These are phyloP conservation scores for Lactarius tabidus DNA, from an alignment of 768 basidiomycete genomes.

Conservation along the genomic window DNA sequence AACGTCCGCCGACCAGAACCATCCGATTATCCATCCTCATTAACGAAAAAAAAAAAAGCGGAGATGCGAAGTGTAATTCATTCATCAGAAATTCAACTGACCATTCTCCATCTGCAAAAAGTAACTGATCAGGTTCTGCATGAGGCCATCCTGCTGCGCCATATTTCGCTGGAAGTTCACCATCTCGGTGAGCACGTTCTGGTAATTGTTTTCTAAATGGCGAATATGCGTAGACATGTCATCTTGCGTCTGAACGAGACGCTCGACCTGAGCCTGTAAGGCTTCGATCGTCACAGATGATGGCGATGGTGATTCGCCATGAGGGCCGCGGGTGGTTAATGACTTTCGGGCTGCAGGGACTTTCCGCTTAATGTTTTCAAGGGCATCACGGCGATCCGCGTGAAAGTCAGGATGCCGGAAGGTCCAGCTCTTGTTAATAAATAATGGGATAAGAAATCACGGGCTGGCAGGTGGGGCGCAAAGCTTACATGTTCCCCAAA, in stretches of 20 bases:
- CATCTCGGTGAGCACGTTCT: constrained; percentile 66
- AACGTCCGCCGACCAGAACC: constrained; percentile 6
- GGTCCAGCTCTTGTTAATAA: constrained; percentile 47
- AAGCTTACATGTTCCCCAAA: constrained; percentile 54
- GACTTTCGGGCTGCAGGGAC: constrained; percentile 41
- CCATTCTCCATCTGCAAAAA: constrained; percentile 68
- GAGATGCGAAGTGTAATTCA: constrained; percentile 2
- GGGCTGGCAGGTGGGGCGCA: constrained; percentile 31
- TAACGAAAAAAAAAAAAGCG: neutral
- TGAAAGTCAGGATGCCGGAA: constrained; percentile 53
- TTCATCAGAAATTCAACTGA: constrained; percentile 35
- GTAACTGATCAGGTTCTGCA: constrained; percentile 79
- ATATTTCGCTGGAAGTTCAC: constrained; percentile 67
- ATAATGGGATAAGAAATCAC: constrained; percentile 9
- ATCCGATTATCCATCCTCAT: constrained; percentile 11
- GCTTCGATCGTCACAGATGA: constrained; percentile 32
- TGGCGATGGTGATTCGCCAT: constrained; percentile 30
- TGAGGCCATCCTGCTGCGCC: constrained; percentile 80
- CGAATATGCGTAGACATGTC: constrained; percentile 52
- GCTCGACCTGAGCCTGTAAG: constrained; percentile 49
- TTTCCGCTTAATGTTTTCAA: constrained; percentile 66
- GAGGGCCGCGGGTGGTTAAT: constrained; percentile 21
- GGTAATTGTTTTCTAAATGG: constrained; percentile 59
- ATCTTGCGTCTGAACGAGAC: constrained; percentile 44
- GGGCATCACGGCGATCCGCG: constrained; percentile 47